These are phyloP conservation scores for Beauveria asiatica DNA, from an alignment of 2,329 filamentous ascomycete genomes.

Conservation along the genomic window DNA sequence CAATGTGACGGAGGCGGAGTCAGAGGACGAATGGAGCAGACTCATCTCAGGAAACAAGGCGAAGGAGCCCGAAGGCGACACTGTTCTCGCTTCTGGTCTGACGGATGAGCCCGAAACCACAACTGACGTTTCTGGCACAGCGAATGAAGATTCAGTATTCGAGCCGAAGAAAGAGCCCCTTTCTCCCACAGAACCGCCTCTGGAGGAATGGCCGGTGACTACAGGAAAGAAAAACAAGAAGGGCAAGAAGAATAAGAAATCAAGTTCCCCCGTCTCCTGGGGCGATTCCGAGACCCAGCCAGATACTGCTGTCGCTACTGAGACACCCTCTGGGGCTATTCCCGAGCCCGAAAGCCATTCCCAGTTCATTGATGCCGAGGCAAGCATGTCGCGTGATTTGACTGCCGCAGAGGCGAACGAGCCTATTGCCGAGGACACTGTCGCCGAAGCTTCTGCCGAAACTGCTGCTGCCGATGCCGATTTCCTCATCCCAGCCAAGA, in stretches of 20 bases:
- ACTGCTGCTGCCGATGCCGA: conserved; percentile 5
- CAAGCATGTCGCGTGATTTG: not conserved
- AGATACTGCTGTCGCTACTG: not conserved
- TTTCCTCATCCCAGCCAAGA: conserved; percentile 15
- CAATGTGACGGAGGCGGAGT: not conserved
- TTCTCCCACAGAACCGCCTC: not conserved
- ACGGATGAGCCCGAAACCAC: not conserved
- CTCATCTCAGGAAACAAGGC: conserved; percentile 11
- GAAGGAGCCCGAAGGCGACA: conserved; percentile 10
- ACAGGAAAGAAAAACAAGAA: conserved; percentile 19
- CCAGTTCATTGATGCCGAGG: conserved; percentile 14
- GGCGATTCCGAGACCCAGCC: not conserved
- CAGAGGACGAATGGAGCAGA: conserved; percentile 13
- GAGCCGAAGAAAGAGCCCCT: conserved; percentile 19
- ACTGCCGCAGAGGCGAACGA: conserved; percentile 6
- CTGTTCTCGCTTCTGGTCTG: not conserved
- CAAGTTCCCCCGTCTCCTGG: not conserved
- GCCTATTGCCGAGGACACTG: not conserved
- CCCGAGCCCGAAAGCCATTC: not conserved
- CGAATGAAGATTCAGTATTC: conserved; percentile 12
- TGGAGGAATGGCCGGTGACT: not conserved
- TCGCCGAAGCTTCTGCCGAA: not conserved
- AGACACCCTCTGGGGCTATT: not conserved
- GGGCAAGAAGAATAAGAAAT: conserved; percentile 23
- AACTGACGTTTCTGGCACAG: not conserved